Conservation (phyloP, 306 rosid genomes). For the Parietaria judaica region DNA sequence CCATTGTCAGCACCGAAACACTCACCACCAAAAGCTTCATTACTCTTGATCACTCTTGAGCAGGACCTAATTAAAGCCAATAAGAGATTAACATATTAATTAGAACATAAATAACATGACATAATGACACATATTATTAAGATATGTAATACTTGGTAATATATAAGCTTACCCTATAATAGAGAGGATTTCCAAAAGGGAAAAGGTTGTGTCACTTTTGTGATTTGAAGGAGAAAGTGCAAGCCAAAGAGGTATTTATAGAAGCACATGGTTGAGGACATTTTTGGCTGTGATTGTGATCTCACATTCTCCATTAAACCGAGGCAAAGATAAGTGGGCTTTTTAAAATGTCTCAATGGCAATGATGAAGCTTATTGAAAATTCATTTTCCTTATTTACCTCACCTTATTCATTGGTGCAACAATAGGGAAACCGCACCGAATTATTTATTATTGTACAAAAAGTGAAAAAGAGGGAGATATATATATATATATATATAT, state of each 20-base stretch:
- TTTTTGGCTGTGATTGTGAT: neutral
- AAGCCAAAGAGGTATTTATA: constrained; percentile 1
- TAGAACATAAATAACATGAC: neutral
- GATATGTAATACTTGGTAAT: neutral
- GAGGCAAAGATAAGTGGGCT: constrained; percentile 11
- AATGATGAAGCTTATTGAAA: neutral
- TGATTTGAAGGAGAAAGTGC: neutral
- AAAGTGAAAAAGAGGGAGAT: neutral
- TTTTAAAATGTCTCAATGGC: neutral
- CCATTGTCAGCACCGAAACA: constrained; percentile 4
- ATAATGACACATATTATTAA: too few species aligned
- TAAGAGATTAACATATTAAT: neutral
- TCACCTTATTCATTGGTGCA: neutral
- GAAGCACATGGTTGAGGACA: neutral
- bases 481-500: too few species aligned
- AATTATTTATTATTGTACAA: neutral
- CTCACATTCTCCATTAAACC: constrained; percentile 8
- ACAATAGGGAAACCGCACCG: constrained; percentile 8
- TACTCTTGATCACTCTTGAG: neutral
- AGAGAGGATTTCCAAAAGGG: constrained; percentile 1
- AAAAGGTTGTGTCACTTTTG: neutral
- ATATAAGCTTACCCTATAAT: constrained; percentile 1
- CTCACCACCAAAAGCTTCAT: neutral
- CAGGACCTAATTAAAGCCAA: neutral
- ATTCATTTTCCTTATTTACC: neutral